Percentiles rank a stretch among this genome's conserved stretches.
phyloP scores from a whole-genome alignment of 2,329 filamentous ascomycete genomes.

The Colletotrichum aenigma region DNA sequence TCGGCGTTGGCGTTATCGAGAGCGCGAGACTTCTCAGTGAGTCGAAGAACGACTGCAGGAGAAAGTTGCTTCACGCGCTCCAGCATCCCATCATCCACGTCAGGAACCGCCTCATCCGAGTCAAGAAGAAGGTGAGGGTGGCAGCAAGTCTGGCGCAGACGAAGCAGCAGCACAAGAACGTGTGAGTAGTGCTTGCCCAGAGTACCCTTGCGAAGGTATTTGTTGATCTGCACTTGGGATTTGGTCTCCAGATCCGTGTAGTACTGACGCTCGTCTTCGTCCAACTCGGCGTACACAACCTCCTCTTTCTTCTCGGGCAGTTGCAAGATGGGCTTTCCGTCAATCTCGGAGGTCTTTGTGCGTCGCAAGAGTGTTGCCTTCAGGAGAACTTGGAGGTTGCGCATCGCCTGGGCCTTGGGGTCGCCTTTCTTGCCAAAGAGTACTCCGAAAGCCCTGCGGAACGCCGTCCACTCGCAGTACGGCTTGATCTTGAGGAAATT shows the following conservation, averaged over 20 bases:
- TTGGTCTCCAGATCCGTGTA: slow-evolving; percentile 71
- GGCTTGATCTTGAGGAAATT: slow-evolving; percentile 79
- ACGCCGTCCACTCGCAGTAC: slow-evolving; percentile 69
- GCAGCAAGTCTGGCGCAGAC: slow-evolving; percentile 81
- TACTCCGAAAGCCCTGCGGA: slow-evolving; percentile 55
- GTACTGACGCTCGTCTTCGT: slow-evolving; percentile 65
- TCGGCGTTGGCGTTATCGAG: slow-evolving; percentile 42
- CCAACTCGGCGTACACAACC: slow-evolving; percentile 68
- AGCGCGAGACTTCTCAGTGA: slow-evolving; percentile 43
- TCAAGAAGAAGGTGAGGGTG: slow-evolving; percentile 72
- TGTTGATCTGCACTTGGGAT: slow-evolving; percentile 76
- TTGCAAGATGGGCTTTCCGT: slow-evolving; percentile 77
- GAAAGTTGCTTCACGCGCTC: slow-evolving; percentile 66
- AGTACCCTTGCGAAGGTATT: slow-evolving; percentile 71
- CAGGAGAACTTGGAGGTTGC: slow-evolving; percentile 73
- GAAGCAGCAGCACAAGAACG: slow-evolving; percentile 78
- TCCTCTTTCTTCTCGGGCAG: slow-evolving; percentile 70
- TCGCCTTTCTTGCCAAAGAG: slow-evolving; percentile 44
- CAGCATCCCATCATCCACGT: slow-evolving; percentile 54
- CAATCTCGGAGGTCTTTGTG: slow-evolving; percentile 78
- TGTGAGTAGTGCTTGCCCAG: slow-evolving; percentile 78
- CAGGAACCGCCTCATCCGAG: slow-evolving; percentile 42
- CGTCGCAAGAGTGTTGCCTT: slow-evolving; percentile 83
- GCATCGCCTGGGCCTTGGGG: slow-evolving; percentile 68
- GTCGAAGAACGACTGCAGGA: slow-evolving; percentile 65